Evolutionary conservation across 1,139 yeast species (phyloP).

Genomic region (Zygoascus hellenicus): DNA sequence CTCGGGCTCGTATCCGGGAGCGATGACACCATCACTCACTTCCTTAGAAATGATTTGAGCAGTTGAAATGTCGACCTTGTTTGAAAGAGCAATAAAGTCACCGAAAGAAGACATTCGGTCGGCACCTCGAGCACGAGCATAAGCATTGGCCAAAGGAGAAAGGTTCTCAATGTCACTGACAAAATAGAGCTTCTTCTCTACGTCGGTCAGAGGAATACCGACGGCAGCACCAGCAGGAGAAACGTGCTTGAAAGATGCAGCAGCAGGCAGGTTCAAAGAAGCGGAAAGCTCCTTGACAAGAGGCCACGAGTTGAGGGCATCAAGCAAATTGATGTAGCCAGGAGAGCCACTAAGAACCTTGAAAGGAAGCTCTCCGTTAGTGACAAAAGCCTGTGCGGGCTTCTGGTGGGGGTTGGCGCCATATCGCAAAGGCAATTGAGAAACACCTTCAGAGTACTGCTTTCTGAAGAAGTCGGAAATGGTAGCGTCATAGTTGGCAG

Average conservation of each 20-base stretch:
- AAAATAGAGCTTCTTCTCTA: constrained; percentile 91
- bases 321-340: constrained; percentile 92
- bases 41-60: constrained; percentile 96
- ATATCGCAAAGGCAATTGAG: constrained; percentile 91
- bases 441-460: constrained; percentile 82
- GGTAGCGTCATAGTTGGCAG: constrained; percentile 94
- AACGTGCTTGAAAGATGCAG: constrained; percentile 97
- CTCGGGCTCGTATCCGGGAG: constrained; percentile 92
- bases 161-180: constrained; percentile 91
- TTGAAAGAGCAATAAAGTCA: constrained; percentile 94
- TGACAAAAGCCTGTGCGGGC: constrained; percentile 95
- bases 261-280: constrained; percentile 92
- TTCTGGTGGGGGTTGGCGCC: constrained; percentile 99
- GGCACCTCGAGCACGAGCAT: constrained; percentile 99
- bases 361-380: constrained; percentile 85
- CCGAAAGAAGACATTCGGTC: constrained; percentile 99
- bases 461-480: constrained; percentile 96
- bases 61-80: constrained; percentile 92
- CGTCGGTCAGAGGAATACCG: constrained; percentile 83
- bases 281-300: constrained; percentile 94
- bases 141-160: constrained; percentile 95
- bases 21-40: constrained; percentile 97
- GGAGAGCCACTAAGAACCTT: constrained; percentile 92
- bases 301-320: constrained; percentile 98
- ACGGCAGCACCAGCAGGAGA: constrained; percentile 99